Conservation (phyloP, 352 stramenopile species). For the Halophytophthora batemanensis region DNA sequence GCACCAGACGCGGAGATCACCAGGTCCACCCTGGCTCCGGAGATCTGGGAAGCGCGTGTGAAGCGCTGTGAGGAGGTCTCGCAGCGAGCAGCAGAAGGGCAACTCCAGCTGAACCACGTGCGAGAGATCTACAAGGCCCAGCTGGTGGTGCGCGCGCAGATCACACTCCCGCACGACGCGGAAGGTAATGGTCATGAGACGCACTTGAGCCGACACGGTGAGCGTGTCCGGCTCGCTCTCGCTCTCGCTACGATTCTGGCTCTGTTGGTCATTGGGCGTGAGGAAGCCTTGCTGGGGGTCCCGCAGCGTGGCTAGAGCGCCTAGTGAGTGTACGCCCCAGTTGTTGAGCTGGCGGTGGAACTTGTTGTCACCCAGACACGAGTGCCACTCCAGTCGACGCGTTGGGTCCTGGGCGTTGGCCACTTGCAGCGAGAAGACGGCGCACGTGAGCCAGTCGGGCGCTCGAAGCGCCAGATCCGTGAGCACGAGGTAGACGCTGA, state of each 20-base stretch:
- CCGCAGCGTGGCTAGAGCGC: slow-evolving; percentile 47
- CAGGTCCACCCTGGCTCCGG: slow-evolving; percentile 23
- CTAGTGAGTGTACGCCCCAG: slow-evolving; percentile 79
- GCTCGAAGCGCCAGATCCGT: slow-evolving; percentile 56
- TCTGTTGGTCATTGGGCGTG: background rate
- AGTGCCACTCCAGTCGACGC: slow-evolving; percentile 75
- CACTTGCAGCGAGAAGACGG: slow-evolving; percentile 71
- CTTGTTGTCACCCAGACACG: slow-evolving; percentile 80
- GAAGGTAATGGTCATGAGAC: slow-evolving; percentile 80
- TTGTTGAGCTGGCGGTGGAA: slow-evolving; percentile 75
- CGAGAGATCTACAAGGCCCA: slow-evolving; percentile 58
- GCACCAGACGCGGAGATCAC: slow-evolving; percentile 53
- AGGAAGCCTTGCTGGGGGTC: slow-evolving; percentile 58
- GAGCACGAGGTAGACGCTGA: slow-evolving; percentile 81
- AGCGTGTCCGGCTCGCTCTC: slow-evolving; percentile 39
- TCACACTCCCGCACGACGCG: slow-evolving; percentile 62
- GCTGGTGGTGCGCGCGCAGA: slow-evolving; percentile 41
- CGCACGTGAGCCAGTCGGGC: slow-evolving; percentile 70
- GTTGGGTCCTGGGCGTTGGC: slow-evolving; percentile 40
- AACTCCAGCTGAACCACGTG: slow-evolving; percentile 46
- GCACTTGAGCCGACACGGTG: slow-evolving; percentile 59
- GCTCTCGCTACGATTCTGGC: background rate
- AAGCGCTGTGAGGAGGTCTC: slow-evolving; percentile 48
- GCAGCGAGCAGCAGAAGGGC: slow-evolving; percentile 65
- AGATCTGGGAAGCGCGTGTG: slow-evolving; percentile 22